phyloP scores from a whole-genome alignment of 805 yeast species.

The Wickerhamomyces xylosicus region DNA sequence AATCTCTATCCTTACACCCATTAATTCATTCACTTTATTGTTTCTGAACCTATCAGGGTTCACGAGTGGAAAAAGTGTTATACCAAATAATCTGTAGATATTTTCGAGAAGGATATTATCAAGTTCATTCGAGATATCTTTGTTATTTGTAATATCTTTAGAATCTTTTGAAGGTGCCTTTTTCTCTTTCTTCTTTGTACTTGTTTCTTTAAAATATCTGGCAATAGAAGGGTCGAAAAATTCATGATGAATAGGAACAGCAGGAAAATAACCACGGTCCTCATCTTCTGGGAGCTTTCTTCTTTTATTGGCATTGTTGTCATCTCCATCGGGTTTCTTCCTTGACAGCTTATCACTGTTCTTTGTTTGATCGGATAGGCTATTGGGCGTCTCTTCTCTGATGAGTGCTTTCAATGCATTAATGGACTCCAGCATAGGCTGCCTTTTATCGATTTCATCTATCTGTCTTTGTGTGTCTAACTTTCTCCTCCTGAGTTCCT shows the following conservation, averaged over 20 bases:
- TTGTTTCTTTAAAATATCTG: slow-evolving; percentile 9
- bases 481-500: slow-evolving; percentile 14
- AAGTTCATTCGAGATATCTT: slow-evolving; percentile 3
- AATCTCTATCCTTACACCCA: slow-evolving; percentile 30
- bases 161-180: not conserved
- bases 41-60: slow-evolving; percentile 22
- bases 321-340: not conserved
- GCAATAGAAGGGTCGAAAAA: slow-evolving; percentile 17
- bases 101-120: slow-evolving; percentile 22
- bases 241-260: slow-evolving; percentile 17
- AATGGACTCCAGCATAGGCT: slow-evolving; percentile 18
- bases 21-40: slow-evolving; percentile 12
- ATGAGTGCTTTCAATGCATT: slow-evolving; percentile 14
- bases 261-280: slow-evolving; percentile 5
- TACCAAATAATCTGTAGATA: slow-evolving; percentile 27
- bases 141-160: not conserved
- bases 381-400: not conserved
- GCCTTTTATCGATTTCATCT: slow-evolving; percentile 15
- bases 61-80: slow-evolving; percentile 27
- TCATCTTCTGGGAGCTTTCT: slow-evolving; percentile 9
- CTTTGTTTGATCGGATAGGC: not conserved
- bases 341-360: not conserved
- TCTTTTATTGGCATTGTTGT: slow-evolving; percentile 3
- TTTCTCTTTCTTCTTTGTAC: not conserved
- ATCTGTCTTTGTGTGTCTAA: slow-evolving; percentile 15